phyloP scores from a whole-genome alignment of 2,329 filamentous ascomycete genomes.

The Sarocladium kiliense region DNA sequence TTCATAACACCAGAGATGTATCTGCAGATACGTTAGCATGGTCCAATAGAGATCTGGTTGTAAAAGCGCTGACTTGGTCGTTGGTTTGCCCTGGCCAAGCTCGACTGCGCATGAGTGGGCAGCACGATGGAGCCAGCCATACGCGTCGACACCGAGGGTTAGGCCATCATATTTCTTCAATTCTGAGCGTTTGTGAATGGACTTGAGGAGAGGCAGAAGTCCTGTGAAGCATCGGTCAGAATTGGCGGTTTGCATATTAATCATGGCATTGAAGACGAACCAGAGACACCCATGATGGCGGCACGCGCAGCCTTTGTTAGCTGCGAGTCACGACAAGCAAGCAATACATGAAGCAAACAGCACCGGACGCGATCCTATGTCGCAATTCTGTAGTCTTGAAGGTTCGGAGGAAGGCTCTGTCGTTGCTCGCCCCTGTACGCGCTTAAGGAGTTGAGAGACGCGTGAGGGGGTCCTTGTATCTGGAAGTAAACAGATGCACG shows the following conservation, averaged over 20 bases:
- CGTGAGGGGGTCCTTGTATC: background rate
- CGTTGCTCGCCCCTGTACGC: background rate
- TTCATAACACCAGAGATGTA: conserved; percentile 88
- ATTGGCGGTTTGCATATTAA: background rate
- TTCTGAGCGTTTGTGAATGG: conserved; percentile 84
- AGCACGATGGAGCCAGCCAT: conserved; percentile 96
- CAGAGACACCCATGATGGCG: conserved; percentile 31
- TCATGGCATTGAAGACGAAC: conserved; percentile 14
- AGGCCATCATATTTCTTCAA: conserved; percentile 84
- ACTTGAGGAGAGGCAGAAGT: conserved; percentile 86
- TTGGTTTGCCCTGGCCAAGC: conserved; percentile 81
- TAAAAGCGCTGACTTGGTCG: conserved; percentile 62
- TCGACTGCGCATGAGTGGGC: conserved; percentile 88
- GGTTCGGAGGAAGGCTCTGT: too few relatives aligned
- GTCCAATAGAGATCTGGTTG: background rate
- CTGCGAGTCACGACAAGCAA: background rate
- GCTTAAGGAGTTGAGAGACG: background rate
- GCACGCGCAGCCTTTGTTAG: conserved; percentile 1
- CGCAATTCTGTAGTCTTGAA: background rate
- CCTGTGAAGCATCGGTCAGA: conserved; percentile 38
- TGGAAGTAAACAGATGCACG: conserved; percentile 5
- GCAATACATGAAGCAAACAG: background rate
- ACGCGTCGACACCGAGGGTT: conserved; percentile 91
- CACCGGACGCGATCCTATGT: background rate
- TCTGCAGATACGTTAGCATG: conserved; percentile 36